These are phyloP conservation scores for Leptographium galeiforme DNA, from an alignment of 2,329 filamentous ascomycete genomes.

Conservation along the genomic window DNA sequence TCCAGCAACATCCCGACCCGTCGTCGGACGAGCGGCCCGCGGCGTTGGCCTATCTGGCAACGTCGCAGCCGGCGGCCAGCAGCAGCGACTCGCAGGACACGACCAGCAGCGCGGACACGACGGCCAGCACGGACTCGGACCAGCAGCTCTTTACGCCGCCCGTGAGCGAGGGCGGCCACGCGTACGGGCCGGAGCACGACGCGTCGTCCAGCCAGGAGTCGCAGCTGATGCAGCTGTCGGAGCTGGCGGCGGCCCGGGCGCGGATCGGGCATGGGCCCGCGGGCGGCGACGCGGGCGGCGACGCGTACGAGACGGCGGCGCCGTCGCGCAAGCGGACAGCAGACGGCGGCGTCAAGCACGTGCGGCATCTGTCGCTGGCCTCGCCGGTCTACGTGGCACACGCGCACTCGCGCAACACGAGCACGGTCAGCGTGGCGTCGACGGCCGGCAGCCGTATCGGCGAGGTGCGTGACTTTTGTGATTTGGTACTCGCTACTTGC, in stretches of 20 bases:
- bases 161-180: slow-evolving; percentile 23
- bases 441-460: slow-evolving; percentile 58
- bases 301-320: slow-evolving; percentile 11
- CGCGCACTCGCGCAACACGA: slow-evolving; percentile 59
- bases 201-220: slow-evolving; percentile 37
- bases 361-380: slow-evolving; percentile 24
- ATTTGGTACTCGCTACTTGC: not conserved
- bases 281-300: not conserved
- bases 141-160: slow-evolving; percentile 29
- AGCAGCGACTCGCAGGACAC: slow-evolving; percentile 22
- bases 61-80: slow-evolving; percentile 1
- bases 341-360: slow-evolving; percentile 56
- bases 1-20: slow-evolving; percentile 1
- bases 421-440: slow-evolving; percentile 47
- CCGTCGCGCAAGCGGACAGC: slow-evolving; percentile 59
- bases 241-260: slow-evolving; percentile 40
- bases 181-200: slow-evolving; percentile 12
- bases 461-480: slow-evolving; percentile 44
- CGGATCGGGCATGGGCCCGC: slow-evolving; percentile 25
- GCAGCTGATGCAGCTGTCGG: slow-evolving; percentile 44
- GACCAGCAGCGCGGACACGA: slow-evolving; percentile 18
- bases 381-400: slow-evolving; percentile 28
- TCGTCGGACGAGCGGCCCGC: not conserved
- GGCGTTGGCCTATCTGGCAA: not conserved
- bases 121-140: slow-evolving; percentile 23